These are phyloP conservation scores for Achaetomium macrosporum DNA, from an alignment of 2,329 filamentous ascomycete species.

Conservation along the genomic window DNA sequence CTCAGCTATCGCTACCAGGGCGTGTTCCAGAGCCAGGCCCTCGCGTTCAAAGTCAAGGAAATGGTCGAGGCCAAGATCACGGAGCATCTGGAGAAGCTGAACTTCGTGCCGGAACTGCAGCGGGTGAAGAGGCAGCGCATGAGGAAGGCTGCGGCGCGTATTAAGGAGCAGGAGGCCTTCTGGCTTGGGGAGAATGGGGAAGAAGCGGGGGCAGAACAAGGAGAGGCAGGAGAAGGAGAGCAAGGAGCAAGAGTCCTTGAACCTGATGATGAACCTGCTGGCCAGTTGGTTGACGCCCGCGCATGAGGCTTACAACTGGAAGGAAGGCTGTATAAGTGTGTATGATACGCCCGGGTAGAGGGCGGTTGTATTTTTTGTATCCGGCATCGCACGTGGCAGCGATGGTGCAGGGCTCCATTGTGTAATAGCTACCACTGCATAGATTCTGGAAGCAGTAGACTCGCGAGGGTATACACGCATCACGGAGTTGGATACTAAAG, in stretches of 20 bases:
- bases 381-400: too few relatives aligned
- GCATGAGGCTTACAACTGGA: too few relatives aligned
- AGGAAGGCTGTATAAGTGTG: too few relatives aligned
- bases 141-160: conserved; percentile 16
- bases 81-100: conserved; percentile 53
- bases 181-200: conserved; percentile 24
- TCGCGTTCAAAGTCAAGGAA: conserved; percentile 74
- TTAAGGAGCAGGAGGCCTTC: conserved; percentile 12
- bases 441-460: too few relatives aligned
- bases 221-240: conserved; percentile 26
- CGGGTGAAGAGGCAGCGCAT: conserved; percentile 28
- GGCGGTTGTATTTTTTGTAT: too few relatives aligned
- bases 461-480: too few relatives aligned
- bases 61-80: conserved; percentile 74
- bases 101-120: conserved; percentile 35
- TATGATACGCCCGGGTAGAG: too few relatives aligned
- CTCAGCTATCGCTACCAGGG: conserved; percentile 82
- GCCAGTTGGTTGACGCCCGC: too few relatives aligned
- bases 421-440: too few relatives aligned
- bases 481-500: too few relatives aligned
- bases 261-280: too few relatives aligned
- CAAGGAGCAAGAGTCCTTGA: conserved; percentile 24
- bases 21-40: conserved; percentile 66
- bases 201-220: conserved; percentile 10
- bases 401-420: too few relatives aligned